Conservation (phyloP, 2,329 filamentous ascomycete genomes). For the Paraphoma sp. region DNA sequence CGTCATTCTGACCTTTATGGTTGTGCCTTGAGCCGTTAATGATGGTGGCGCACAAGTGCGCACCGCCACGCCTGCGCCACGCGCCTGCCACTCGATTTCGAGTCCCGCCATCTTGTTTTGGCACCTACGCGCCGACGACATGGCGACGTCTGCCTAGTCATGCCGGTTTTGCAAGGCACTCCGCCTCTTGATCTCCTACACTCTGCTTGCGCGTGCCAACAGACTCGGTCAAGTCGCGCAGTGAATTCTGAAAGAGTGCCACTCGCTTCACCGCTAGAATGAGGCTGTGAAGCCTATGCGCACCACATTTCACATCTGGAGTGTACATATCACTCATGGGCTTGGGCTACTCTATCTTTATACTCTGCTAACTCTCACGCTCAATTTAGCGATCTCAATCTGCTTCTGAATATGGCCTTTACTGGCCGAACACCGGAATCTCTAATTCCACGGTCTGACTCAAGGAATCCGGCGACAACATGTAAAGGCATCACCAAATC, state of each 20-base stretch:
- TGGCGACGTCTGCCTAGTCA: constrained; percentile 13
- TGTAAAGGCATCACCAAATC: constrained; percentile 85
- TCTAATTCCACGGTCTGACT: constrained; percentile 78
- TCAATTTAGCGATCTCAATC: background rate
- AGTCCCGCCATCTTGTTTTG: constrained; percentile 26
- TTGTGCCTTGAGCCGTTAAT: background rate
- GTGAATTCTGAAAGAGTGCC: background rate
- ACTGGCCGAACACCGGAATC: constrained; percentile 74
- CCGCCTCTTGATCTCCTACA: background rate
- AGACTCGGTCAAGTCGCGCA: background rate
- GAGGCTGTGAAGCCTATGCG: constrained; percentile 4
- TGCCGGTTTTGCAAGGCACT: constrained; percentile 16
- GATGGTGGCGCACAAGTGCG: background rate
- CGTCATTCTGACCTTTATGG: background rate
- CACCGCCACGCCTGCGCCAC: constrained; percentile 18
- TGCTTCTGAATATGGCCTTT: constrained; percentile 34
- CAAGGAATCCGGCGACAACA: constrained; percentile 80
- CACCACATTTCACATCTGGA: background rate
- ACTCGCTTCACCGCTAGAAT: constrained; percentile 5
- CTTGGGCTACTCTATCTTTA: background rate
- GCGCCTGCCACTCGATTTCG: constrained; percentile 19
- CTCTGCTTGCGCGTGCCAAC: background rate
- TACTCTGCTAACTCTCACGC: background rate
- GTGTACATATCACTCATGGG: background rate
- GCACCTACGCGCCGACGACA: constrained; percentile 17